Evolutionary conservation across 2,329 filamentous ascomycete genomes (phyloP).

Genomic region (Stagonosporopsis chrysanthemi): DNA sequence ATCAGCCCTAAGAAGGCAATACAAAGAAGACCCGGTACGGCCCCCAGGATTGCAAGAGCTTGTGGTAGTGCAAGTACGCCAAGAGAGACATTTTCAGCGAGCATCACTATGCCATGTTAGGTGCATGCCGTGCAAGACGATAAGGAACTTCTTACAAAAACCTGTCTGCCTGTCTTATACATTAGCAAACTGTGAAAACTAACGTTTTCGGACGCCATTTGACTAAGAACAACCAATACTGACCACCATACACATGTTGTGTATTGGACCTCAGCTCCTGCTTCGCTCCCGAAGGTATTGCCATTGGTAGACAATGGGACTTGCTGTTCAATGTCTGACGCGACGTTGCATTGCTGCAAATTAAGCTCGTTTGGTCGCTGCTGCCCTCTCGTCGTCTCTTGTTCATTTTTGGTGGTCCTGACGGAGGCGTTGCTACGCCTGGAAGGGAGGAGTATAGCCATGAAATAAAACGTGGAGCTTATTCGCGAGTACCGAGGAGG

Average conservation of each 20-base stretch:
- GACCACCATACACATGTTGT: constrained; percentile 60
- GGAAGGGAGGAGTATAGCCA: background rate
- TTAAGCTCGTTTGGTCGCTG: background rate
- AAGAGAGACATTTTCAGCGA: constrained; percentile 66
- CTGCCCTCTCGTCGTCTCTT: background rate
- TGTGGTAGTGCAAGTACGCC: constrained; percentile 64
- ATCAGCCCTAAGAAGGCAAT: constrained; percentile 62
- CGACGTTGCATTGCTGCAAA: background rate
- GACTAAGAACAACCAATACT: constrained; percentile 25
- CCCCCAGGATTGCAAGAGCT: constrained; percentile 60
- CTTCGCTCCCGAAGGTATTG: constrained; percentile 39
- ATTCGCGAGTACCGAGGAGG: too few species aligned
- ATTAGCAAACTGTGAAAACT: background rate
- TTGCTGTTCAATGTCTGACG: constrained; percentile 26
- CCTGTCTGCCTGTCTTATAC: constrained; percentile 50
- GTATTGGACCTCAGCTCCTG: constrained; percentile 57
- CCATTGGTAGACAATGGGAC: background rate
- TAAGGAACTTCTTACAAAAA: constrained; percentile 41
- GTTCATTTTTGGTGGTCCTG: background rate
- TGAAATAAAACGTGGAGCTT: too few species aligned
- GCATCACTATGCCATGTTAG: constrained; percentile 54
- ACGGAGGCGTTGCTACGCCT: background rate
- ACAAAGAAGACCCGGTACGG: constrained; percentile 63
- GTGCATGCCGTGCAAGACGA: background rate
- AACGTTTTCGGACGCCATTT: too few species aligned